phyloP scores from a whole-genome alignment of 2,329 filamentous ascomycete genomes.

The Xylariaceae sp. region DNA sequence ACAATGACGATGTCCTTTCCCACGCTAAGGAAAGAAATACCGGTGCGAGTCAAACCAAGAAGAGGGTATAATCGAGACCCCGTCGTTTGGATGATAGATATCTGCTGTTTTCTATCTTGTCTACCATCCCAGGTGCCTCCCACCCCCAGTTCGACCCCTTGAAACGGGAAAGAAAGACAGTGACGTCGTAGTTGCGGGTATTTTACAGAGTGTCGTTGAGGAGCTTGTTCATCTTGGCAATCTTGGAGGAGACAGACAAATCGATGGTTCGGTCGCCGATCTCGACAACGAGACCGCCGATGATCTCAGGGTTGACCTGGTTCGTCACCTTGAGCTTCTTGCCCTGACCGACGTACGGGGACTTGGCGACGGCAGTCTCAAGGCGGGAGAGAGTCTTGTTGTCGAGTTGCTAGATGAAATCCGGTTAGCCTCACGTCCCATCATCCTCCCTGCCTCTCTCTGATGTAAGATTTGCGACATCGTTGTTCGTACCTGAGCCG shows the following conservation, averaged over 20 bases:
- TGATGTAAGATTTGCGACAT: too few species aligned
- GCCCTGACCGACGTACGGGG: constrained; percentile 77
- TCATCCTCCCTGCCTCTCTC: too few species aligned
- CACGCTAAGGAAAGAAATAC: constrained; percentile 12
- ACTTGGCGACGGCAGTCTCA: constrained; percentile 85
- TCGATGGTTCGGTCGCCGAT: constrained; percentile 98
- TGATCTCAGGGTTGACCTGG: constrained; percentile 90
- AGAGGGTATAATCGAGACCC: constrained; percentile 19
- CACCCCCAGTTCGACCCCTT: neutral
- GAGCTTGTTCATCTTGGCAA: constrained; percentile 99
- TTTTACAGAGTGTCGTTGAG: constrained; percentile 93
- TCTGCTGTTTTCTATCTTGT: too few species aligned
- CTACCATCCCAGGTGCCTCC: constrained; percentile 11
- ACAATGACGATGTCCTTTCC: constrained; percentile 19
- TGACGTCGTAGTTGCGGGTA: constrained; percentile 20
- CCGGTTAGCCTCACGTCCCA: constrained; percentile 11
- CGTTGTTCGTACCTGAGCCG: constrained; percentile 77
- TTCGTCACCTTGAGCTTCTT: constrained; percentile 98
- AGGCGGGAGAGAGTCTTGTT: constrained; percentile 78
- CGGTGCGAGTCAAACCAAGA: constrained; percentile 9
- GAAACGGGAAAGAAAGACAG: constrained; percentile 22
- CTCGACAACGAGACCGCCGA: constrained; percentile 91
- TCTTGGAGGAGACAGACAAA: constrained; percentile 88
- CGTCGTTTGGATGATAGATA: too few species aligned
- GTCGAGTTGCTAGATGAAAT: constrained; percentile 58